Percentiles rank a stretch among this genome's conserved stretches.
phyloP scores from a whole-genome alignment of 2,329 filamentous ascomycete species.

The Phialocephala subalpina region DNA sequence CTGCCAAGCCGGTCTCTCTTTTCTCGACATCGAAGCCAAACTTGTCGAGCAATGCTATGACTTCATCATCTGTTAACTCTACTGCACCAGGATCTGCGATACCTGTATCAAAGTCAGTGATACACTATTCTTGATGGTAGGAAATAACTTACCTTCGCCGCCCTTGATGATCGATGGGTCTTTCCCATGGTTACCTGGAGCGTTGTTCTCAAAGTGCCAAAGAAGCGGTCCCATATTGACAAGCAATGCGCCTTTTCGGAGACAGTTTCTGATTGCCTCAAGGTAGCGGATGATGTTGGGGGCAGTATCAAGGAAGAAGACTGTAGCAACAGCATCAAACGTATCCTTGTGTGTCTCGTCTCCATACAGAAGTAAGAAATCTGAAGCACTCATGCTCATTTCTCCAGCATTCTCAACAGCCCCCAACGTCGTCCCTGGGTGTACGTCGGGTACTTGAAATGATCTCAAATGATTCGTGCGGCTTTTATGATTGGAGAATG shows the following conservation, averaged over 20 bases:
- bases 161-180: constrained; percentile 60
- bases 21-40: constrained; percentile 80
- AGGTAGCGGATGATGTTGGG: constrained; percentile 93
- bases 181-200: constrained; percentile 63
- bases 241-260: constrained; percentile 81
- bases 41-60: constrained; percentile 75
- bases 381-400: constrained; percentile 93
- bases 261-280: constrained; percentile 80
- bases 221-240: constrained; percentile 90
- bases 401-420: constrained; percentile 55
- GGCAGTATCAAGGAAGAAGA: constrained; percentile 98
- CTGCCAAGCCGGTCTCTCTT: constrained; percentile 64
- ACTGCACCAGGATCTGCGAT: constrained; percentile 91
- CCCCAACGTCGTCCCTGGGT: constrained; percentile 66
- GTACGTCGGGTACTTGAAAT: constrained; percentile 82
- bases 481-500: constrained; percentile 84
- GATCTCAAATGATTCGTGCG: constrained; percentile 78
- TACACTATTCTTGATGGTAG: not conserved
- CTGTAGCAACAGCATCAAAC: constrained; percentile 86
- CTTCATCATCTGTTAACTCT: constrained; percentile 90
- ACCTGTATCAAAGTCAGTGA: constrained; percentile 52
- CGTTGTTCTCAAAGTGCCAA: constrained; percentile 92
- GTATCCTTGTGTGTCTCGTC: constrained; percentile 63
- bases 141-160: constrained; percentile 48
- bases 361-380: constrained; percentile 89